Base-by-base conservation (phyloP, 202 grass and related monocot species). In the Dendrocalamus latiflorus region DNA sequence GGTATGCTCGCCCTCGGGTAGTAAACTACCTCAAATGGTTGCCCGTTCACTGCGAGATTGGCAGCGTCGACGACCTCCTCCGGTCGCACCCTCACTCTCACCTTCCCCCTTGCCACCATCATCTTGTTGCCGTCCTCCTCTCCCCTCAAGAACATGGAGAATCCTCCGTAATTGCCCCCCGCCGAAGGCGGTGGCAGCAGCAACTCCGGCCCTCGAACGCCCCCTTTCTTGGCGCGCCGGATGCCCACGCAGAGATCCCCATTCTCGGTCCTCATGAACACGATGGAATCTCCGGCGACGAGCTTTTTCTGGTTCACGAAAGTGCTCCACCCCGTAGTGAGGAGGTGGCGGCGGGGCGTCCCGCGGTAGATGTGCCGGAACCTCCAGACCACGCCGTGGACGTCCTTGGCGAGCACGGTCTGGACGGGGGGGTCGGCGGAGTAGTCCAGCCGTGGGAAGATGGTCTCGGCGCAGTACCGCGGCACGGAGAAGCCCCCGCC, bases 251-350 rank as follows among this genome's bases (percentile, higher is more conserved):
- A 99, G 61, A 99, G 91, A 61, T 94, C 93, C 16, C 97, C 93
- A 33, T 96, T 94, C 38, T 94, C 89, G 6, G 97, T 92, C 72
- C 93, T 55, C 81, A 96, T 88, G 86, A 99, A 99, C n/a, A 99
- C 93, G 86, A 99, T 99, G 26, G 93, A 99, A 87, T 99, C 97
- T 21, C 97, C 97, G 4, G 97, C 97, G 41, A 99, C 91, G 44
- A 99, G 91, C 75, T 99, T 99, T 86, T 99, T 99, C 64, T 99
- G 97, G 74, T 99, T 99, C 33, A 99, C 97, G 87, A 99, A 99
- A 58, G 91, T 88, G 89, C 97, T 99, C 97, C 97, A 99, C 0
- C 97, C 97, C 2, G 97, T 99, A 66, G 97, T 99, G 67, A 99
- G 86, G 2, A 99, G 88, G 79, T 99, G 97, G n/a, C 97, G 87